Base-by-base conservation (phyloP, 805 yeast genomes). In the Candida arabinofermentans region DNA sequence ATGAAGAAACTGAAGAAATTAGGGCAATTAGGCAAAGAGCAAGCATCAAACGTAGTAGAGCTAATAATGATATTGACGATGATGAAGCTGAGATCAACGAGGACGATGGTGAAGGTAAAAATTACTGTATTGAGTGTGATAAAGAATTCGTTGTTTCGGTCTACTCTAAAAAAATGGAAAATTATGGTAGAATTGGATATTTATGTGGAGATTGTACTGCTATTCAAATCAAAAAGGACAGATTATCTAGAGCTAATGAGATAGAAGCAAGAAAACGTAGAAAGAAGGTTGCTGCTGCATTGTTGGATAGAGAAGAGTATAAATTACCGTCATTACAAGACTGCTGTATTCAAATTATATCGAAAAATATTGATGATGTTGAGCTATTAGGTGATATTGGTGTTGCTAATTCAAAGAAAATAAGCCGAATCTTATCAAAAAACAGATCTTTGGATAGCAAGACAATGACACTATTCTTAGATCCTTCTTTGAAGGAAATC, bases 341-440 rank as follows among this genome's bases (percentile, higher is more conserved):
- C 50, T 55, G 84, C 18, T 87, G 97, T 54, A 85, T 93, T 46
- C 65, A 71, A 24, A 69, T 76, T 14, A 79, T 86, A 27, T 79
- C 88, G 0, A 69, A 69, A 26, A 75, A 81, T 52, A 87, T 86
- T 48, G 78, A 75, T 51, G 83, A 78, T 47, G 88, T 85, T 37
- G 95, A 90, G 5, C 81, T 75, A 2, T 69, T 93, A 39, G 98
- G 97, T 29, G 96, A 86, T 49, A 83, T 93, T 46, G 96, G 98
- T 0, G 67, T 74, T 21, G 62, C 69, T 29, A 90, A 88, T 60
- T 66, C 83, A 68, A 72, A 72, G 52, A 84, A 81, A 59, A 80
- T 93, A 37, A 76, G 87, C 18, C 74, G 79, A 39, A 89, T 95
- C 44, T 61, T 93, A 24, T 80, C 93, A 18, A 80, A 86, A 43